phyloP scores from a whole-genome alignment of 257 asterid species.

The Marsdenia floribunda region DNA sequence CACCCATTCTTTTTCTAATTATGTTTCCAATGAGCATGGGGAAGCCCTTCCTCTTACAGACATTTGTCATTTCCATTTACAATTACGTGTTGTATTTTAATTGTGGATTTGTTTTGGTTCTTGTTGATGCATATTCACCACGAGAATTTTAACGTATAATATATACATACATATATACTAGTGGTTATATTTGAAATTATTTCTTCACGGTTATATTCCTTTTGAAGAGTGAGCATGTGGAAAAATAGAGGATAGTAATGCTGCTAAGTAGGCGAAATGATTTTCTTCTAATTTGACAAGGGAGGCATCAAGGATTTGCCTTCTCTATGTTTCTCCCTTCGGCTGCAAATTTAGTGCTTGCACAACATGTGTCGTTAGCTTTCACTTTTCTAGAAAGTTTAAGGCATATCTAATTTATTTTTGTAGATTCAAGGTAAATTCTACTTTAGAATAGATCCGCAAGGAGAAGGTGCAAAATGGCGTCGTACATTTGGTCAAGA shows the following conservation, averaged over 20 bases:
- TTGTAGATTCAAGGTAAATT: conserved; percentile 65
- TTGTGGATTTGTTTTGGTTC: neutral
- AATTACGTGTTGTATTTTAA: neutral
- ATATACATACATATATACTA: neutral
- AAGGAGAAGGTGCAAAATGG: conserved; percentile 81
- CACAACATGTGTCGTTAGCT: neutral
- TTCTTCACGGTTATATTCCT: neutral
- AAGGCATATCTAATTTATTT: neutral
- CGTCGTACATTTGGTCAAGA: conserved; percentile 79
- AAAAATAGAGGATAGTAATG: neutral
- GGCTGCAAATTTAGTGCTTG: neutral
- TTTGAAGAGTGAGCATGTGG: neutral
- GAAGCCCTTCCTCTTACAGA: neutral
- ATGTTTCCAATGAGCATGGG: neutral
- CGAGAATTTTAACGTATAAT: neutral
- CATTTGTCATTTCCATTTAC: neutral
- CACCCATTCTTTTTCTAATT: conserved; percentile 6
- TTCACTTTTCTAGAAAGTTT: neutral
- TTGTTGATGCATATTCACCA: neutral
- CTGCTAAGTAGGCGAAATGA: neutral
- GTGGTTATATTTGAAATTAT: neutral
- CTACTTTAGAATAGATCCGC: conserved; percentile 62
- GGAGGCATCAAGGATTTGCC: neutral
- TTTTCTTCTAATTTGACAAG: neutral
- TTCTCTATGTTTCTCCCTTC: neutral